A percentile compares a stretch with the other conserved stretches of the same genome.
Conservation (phyloP, 2,329 filamentous ascomycete genomes). For the Penicillium nordicum region DNA sequence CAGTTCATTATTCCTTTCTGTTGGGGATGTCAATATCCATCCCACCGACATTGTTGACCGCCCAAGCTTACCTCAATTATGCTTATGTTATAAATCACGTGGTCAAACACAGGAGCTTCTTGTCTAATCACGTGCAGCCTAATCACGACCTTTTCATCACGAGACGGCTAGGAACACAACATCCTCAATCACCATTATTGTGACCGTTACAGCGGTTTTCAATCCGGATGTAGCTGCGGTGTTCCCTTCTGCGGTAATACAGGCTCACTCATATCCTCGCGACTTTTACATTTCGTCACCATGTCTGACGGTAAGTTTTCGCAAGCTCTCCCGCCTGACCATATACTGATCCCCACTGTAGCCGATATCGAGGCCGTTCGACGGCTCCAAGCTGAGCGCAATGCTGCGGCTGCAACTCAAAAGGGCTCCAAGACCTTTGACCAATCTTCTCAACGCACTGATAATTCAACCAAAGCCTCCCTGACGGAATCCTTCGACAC, state of each 20-base stretch:
- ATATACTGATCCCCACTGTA: constrained; percentile 31
- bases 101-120: neutral
- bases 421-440: constrained; percentile 80
- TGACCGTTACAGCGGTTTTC: constrained; percentile 29
- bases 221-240: constrained; percentile 37
- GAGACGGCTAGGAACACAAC: constrained; percentile 21
- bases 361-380: constrained; percentile 85
- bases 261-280: constrained; percentile 26
- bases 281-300: constrained; percentile 24
- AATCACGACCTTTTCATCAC: constrained; percentile 22
- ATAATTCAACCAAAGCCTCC: constrained; percentile 83
- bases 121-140: neutral
- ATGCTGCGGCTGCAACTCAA: constrained; percentile 71
- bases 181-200: constrained; percentile 23
- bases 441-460: constrained; percentile 73
- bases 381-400: constrained; percentile 89
- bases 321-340: constrained; percentile 10
- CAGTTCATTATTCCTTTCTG: neutral
- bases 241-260: constrained; percentile 27
- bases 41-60: neutral
- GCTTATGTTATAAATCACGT: neutral
- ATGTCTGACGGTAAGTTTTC: constrained; percentile 46
- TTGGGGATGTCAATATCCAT: neutral
- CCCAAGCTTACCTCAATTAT: neutral
- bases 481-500: constrained; percentile 84